These are phyloP conservation scores for Hondaea fermentalgiana DNA, from an alignment of 108 stramenopile genomes.

Conservation along the genomic window DNA sequence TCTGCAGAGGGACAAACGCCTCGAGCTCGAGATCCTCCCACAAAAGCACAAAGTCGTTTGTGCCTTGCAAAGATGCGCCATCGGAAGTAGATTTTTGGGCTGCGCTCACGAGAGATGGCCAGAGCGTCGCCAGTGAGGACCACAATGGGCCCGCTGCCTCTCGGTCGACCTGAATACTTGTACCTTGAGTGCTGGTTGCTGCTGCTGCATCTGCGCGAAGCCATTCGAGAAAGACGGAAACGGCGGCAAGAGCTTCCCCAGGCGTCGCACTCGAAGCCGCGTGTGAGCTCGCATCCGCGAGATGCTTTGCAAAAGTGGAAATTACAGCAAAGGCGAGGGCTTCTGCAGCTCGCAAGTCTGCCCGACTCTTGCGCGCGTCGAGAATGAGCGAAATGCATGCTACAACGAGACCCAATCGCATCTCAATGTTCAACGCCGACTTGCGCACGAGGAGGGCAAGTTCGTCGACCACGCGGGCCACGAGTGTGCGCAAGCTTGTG, in stretches of 20 bases:
- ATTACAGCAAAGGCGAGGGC: background rate
- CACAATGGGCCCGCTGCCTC: background rate
- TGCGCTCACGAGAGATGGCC: background rate
- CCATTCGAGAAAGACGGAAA: background rate
- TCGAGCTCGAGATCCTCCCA: background rate
- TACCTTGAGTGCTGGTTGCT: background rate
- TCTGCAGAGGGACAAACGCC: background rate
- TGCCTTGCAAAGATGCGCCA: too few relatives aligned
- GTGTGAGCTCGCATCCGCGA: background rate
- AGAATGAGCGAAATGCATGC: background rate
- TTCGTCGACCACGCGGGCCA: background rate
- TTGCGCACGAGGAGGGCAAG: background rate
- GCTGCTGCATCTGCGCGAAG: background rate
- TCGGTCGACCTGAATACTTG: background rate
- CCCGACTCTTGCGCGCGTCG: background rate
- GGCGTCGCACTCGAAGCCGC: background rate
- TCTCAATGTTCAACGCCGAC: background rate
- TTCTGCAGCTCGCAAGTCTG: background rate
- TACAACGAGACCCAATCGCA: background rate
- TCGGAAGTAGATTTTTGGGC: background rate
- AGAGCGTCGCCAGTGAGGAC: background rate
- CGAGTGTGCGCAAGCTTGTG: background rate
- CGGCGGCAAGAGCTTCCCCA: background rate
- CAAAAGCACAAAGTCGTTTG: background rate
- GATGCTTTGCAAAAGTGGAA: background rate